Evolutionary conservation across 177 flowering plant species (phyloP), one percentile per base, ranked within the genome.

Genomic region (Vitis hybrid): DNA sequence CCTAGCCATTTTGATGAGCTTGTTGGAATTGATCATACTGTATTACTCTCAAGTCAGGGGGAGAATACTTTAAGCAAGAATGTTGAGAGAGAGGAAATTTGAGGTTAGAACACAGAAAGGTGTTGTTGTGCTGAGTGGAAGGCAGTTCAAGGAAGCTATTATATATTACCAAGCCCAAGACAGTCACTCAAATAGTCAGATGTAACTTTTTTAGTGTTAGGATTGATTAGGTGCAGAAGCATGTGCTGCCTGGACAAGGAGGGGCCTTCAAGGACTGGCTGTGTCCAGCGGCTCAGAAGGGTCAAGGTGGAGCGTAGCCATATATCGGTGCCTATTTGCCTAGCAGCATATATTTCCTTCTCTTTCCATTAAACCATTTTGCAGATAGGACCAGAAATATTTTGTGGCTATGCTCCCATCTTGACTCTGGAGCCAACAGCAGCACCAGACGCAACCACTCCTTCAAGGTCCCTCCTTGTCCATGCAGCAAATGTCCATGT

Each of bases 1-100:
- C 65, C 68, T 71, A 34, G 72, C 79, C 65, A 71, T 61, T 21
- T 49, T 62, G 60, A 71, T 67, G 52, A 76, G 70, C 56, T 65
- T 71, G 61, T 56, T 71, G 19, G 65, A 6, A 34, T 6, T 34
- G 45, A 4, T 15, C 52, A 69, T 18, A 69, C 49, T 69, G 69
- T 69, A 34, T 34, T 34, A 13, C 10, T 70, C 5, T n/a, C 12
- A 5, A 34, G 45, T 68, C 21, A 50, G 40, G 7, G 9, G 5
- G 21, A 11, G 15, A 4, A 10, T 7, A 13, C 56, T 34, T 26
- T 0, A 34, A 34, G 23, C 4, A 30, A 52, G 13, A 66, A 7
- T 26, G 49, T 13, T 13, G 45, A 34, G 50, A n/a, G 10, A 34
- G 45, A 34, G 26, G 15, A 3, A 32, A n/a, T 66, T 19, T 15